Evolutionary conservation across 352 stramenopile genomes (phyloP).

Genomic region (Discostella stelligera): DNA sequence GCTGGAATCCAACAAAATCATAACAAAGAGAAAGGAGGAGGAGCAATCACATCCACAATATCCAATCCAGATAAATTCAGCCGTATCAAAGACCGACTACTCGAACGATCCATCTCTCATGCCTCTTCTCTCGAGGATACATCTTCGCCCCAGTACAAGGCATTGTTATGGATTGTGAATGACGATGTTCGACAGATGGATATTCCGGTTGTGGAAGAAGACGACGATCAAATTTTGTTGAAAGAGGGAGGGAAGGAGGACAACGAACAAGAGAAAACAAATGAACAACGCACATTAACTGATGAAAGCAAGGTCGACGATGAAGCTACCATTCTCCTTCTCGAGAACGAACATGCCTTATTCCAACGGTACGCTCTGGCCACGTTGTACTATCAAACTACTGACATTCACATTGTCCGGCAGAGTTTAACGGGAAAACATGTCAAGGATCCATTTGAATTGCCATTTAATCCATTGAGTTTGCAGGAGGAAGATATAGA

Average conservation of each 20-base stretch:
- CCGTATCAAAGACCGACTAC: conserved; percentile 50
- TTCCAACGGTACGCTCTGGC: conserved; percentile 46
- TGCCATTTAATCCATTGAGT: conserved; percentile 18
- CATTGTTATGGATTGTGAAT: conserved; percentile 33
- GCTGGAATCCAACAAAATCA: not conserved
- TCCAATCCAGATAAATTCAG: conserved; percentile 30
- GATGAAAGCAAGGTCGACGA: too few relatives aligned
- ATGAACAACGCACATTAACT: too few relatives aligned
- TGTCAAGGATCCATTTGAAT: conserved; percentile 12
- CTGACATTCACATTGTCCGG: conserved; percentile 26
- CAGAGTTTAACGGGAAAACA: conserved; percentile 3
- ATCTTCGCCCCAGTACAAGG: conserved; percentile 32
- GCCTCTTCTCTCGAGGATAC: conserved; percentile 31
- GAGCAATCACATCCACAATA: not conserved
- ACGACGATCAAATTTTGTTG: not conserved
- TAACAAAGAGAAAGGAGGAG: not conserved
- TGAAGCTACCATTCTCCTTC: not conserved
- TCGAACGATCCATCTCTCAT: conserved; percentile 47
- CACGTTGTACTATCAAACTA: conserved; percentile 49
- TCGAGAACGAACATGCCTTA: conserved; percentile 28
- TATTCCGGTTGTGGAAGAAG: not conserved
- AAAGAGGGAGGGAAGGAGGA: too few relatives aligned
- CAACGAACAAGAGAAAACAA: too few relatives aligned
- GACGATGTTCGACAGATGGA: conserved; percentile 49
- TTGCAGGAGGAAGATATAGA: conserved; percentile 18